Conservation (phyloP, 1,284 basidiomycete species). For the Naganishia sp. region DNA sequence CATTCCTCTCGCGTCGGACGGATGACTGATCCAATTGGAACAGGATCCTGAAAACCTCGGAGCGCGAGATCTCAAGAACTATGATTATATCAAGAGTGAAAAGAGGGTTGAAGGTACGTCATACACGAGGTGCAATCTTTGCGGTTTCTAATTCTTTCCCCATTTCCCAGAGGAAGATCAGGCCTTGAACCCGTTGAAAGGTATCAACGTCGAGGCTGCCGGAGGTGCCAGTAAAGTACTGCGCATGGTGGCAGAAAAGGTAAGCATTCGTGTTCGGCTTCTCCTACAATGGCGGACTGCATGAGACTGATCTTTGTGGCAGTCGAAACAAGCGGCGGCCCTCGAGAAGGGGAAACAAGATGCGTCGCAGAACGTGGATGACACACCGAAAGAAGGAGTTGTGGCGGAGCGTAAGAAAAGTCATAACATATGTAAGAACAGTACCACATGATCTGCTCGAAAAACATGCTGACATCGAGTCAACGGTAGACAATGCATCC, state of each 20-base stretch:
- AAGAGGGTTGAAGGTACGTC: constrained; percentile 48
- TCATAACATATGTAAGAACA: constrained; percentile 54
- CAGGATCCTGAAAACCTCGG: constrained; percentile 53
- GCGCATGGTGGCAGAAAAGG: constrained; percentile 54
- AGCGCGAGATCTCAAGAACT: constrained; percentile 51
- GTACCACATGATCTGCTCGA: not conserved
- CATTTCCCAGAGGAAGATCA: constrained; percentile 43
- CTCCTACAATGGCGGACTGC: not conserved
- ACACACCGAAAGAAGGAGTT: constrained; percentile 29
- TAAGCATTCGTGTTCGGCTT: constrained; percentile 16
- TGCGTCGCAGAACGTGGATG: constrained; percentile 11
- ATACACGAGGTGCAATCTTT: not conserved
- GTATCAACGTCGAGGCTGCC: constrained; percentile 55
- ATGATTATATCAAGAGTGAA: constrained; percentile 54
- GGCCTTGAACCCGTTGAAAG: constrained; percentile 49
- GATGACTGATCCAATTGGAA: not conserved
- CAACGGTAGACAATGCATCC: constrained; percentile 74
- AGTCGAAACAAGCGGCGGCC: constrained; percentile 4
- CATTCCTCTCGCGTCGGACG: too few relatives aligned
- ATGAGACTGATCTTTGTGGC: not conserved
- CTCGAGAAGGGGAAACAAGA: constrained; percentile 16
- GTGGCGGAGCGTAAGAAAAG: constrained; percentile 28
- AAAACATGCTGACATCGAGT: constrained; percentile 15
- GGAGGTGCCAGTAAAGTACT: constrained; percentile 55
- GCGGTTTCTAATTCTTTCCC: constrained; percentile 4